Conservation (phyloP, 192 early-diverging fungal genomes). For the Rhizophagus sp. region DNA sequence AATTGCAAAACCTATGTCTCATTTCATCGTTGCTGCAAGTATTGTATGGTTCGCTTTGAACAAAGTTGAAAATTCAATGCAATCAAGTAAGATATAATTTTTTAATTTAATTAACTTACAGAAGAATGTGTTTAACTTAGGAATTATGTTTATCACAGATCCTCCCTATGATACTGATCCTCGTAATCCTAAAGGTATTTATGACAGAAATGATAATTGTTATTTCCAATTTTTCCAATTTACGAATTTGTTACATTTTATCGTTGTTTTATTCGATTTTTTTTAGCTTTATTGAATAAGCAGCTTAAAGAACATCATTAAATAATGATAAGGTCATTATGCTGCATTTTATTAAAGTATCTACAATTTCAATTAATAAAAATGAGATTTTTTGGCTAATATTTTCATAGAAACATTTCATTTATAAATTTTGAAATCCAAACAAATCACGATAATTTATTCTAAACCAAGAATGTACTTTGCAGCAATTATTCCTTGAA, state of each 20-base stretch:
- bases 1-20: neutral
- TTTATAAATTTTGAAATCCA: too few relatives aligned
- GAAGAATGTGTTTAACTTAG: neutral
- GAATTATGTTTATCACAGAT: neutral
- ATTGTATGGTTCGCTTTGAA: neutral
- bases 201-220: neutral
- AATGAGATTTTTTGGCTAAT: too few relatives aligned
- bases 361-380: too few relatives aligned
- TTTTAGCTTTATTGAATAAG: neutral
- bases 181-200: constrained; percentile 22
- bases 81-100: neutral
- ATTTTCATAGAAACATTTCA: too few relatives aligned
- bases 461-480: neutral
- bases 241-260: neutral
- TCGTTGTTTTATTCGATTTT: neutral
- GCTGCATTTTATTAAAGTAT: too few relatives aligned
- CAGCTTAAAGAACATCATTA: constrained; percentile 9
- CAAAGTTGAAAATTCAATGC: constrained; percentile 1
- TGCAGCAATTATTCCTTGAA: neutral
- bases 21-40: neutral
- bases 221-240: neutral
- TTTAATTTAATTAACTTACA: neutral
- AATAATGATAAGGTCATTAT: too few relatives aligned
- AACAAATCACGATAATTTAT: neutral
- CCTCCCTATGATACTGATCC: constrained; percentile 18